Conservation (phyloP, 78 protist species). For the Protostelium mycophagum region DNA sequence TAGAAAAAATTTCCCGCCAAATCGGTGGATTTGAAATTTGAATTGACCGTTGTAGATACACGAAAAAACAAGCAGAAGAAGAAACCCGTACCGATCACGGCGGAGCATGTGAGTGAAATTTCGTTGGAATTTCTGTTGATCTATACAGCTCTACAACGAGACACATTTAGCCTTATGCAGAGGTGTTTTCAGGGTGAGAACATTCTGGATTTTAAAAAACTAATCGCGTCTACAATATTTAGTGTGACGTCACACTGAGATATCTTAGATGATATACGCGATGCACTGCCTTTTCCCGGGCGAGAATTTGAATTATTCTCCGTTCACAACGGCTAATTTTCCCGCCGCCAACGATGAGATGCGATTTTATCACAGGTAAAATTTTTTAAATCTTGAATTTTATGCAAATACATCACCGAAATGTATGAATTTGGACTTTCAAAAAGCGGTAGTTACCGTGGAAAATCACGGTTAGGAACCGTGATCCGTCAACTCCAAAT, state of each 20-base stretch:
- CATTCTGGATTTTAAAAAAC: too few relatives aligned
- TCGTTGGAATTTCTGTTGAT: not conserved
- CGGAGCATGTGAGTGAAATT: not conserved
- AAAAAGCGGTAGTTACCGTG: too few relatives aligned
- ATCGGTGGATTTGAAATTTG: too few relatives aligned
- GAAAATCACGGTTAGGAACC: too few relatives aligned
- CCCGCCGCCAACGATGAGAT: not conserved
- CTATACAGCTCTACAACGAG: not conserved
- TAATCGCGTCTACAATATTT: not conserved
- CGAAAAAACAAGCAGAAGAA: not conserved
- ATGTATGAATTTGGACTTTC: too few relatives aligned
- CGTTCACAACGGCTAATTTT: not conserved
- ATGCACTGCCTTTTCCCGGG: not conserved
- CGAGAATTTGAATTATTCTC: not conserved
- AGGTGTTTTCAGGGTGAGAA: not conserved
- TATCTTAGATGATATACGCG: not conserved
- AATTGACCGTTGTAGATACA: not conserved
- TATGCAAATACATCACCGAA: too few relatives aligned
- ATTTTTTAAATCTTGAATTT: too few relatives aligned
- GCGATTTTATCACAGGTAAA: not conserved
- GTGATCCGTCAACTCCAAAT: too few relatives aligned
- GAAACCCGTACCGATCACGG: not conserved
- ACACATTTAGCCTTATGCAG: not conserved
- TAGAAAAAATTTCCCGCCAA: not conserved
- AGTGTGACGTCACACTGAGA: not conserved